Conservation (phyloP, 2,329 filamentous ascomycete species). For the Fusarium xyrophilum region DNA sequence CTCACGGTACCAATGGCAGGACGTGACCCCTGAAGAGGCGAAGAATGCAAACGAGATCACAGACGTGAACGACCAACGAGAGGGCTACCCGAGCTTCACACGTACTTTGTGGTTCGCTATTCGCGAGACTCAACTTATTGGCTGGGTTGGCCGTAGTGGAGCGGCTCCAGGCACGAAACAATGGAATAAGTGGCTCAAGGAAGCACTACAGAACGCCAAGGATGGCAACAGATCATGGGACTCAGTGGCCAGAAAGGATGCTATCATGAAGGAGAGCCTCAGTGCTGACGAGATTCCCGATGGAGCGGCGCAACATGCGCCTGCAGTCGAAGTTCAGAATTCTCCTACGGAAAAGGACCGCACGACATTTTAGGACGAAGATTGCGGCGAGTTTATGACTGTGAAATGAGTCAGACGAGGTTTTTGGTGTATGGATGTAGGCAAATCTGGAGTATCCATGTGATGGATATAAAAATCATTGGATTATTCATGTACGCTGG, state of each 20-base stretch:
- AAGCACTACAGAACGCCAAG: constrained; percentile 53
- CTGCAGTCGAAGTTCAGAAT: constrained; percentile 39
- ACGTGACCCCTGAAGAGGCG: constrained; percentile 52
- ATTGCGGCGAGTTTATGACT: neutral
- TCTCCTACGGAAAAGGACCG: constrained; percentile 31
- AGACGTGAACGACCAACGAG: constrained; percentile 43
- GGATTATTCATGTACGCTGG: neutral
- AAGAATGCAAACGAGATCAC: constrained; percentile 45
- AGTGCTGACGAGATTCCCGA: constrained; percentile 31
- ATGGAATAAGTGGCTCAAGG: constrained; percentile 62
- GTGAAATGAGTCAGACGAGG: neutral
- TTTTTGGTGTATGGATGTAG: neutral
- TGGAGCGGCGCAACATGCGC: constrained; percentile 43
- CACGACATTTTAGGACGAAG: constrained; percentile 32
- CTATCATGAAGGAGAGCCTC: constrained; percentile 51
- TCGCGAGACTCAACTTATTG: constrained; percentile 57
- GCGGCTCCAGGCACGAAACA: constrained; percentile 59
- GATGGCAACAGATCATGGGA: constrained; percentile 49
- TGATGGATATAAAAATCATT: neutral
- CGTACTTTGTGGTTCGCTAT: constrained; percentile 66
- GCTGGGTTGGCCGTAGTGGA: constrained; percentile 61
- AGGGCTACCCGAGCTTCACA: constrained; percentile 59
- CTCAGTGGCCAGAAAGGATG: constrained; percentile 57
- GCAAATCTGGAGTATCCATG: neutral
- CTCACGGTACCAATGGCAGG: constrained; percentile 55